Base-by-base conservation (phyloP, 768 basidiomycete genomes). In the Boletus sensibilis region DNA sequence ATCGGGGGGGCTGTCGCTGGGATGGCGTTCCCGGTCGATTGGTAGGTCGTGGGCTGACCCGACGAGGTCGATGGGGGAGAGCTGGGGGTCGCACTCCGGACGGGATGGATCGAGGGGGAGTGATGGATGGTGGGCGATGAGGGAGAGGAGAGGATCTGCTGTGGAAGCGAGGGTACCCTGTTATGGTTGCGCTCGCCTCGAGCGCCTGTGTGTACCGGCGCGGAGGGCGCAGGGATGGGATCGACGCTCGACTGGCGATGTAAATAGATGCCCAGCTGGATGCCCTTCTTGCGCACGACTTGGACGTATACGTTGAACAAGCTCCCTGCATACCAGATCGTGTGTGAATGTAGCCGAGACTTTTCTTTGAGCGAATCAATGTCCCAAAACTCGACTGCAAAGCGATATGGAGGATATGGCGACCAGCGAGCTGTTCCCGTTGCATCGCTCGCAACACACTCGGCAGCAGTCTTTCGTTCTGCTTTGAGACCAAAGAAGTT, bases 371-470 rank as follows among this genome's bases (percentile, higher is more conserved):
- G 78, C 34, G 78, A 73, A 57, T 90, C 87, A 20, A 93, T 80
- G 64, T 89, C 88, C 88, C 90, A 95, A 68, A 96, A 96, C 71
- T 96, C 94, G 50, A 93, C 90, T 10, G 84, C 83, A 67, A 96
- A 92, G 21, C 94, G 82, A 72, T 79, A 90, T 0, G 94, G 94
- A 43, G 88, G 85, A 65, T 84, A 83, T n/a, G 81, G 76, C 1
- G 86, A 81, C 86, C 87, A 92, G 61, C 72, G 79, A 21, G 67
- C 59, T 41, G 79, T 73, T 4, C 79, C 80, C n/a, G 69, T 71
- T 1, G 75, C 53, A 58, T 82, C 81, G 14, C 64, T 72, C 12
- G 74, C 64, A 46, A 80, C 65, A 60, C 80, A 81, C 40, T 73
- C 72, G 6, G 70, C 62, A 1, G 76, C 76, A 6, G 75, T 72